A percentile compares a stretch with the other conserved stretches of the same genome.
Evolutionary conservation across 2,329 filamentous ascomycete genomes (phyloP).

Genomic region (Pseudogymnoascus sp.): DNA sequence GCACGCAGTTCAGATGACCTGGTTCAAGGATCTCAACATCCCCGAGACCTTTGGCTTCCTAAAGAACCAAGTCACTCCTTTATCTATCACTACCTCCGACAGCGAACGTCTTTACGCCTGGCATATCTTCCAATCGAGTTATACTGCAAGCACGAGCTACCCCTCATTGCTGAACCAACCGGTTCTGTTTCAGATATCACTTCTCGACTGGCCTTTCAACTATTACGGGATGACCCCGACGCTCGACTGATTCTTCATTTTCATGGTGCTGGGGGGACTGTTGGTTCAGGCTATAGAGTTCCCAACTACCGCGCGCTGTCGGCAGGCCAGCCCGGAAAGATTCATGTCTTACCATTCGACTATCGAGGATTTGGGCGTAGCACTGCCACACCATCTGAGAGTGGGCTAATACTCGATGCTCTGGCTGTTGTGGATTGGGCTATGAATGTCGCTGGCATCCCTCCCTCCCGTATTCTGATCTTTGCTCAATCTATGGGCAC

Average conservation of each 20-base stretch:
- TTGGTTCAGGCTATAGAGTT: too few species aligned
- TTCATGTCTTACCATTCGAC: too few species aligned
- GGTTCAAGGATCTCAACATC: conserved; percentile 42
- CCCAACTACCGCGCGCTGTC: too few species aligned
- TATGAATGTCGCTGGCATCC: conserved; percentile 41
- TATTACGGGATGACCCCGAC: conserved; percentile 35
- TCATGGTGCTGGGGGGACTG: conserved; percentile 31
- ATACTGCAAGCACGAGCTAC: conserved; percentile 36
- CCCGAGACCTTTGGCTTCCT: conserved; percentile 43
- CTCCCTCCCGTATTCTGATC: conserved; percentile 27
- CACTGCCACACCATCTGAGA: conserved; percentile 16
- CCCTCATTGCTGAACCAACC: conserved; percentile 33
- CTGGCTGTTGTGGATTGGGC: conserved; percentile 46
- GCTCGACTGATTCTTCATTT: conserved; percentile 37
- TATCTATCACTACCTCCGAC: conserved; percentile 35
- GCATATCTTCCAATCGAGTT: conserved; percentile 41
- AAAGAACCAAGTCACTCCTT: conserved; percentile 40
- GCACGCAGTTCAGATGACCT: conserved; percentile 44
- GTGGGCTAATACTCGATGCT: conserved; percentile 33
- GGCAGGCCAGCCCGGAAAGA: too few species aligned
- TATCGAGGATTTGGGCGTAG: too few species aligned
- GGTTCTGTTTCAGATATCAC: conserved; percentile 31
- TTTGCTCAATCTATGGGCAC: conserved; percentile 45
- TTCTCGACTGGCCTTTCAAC: conserved; percentile 29
- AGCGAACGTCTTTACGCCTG: conserved; percentile 38